Conservation (phyloP, 306 rosid species). For the Abrus precatorius region DNA sequence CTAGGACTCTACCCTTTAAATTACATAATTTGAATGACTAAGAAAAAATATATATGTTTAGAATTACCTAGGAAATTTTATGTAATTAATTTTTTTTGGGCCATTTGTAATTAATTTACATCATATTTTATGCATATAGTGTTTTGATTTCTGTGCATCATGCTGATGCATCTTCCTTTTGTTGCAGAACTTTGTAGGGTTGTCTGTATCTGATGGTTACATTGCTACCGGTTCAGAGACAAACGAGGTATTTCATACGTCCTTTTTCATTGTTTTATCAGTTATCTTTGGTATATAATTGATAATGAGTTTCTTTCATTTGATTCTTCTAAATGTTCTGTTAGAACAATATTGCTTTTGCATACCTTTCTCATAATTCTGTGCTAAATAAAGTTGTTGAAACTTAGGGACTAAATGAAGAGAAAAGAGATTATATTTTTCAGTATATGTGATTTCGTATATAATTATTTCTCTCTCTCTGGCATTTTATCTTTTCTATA, state of each 20-base stretch:
- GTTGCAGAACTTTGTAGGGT: conserved; percentile 90
- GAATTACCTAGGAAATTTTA: no score
- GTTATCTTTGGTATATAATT: not conserved
- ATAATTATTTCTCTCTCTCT: no score
- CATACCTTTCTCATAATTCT: not conserved
- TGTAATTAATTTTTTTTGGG: not conserved
- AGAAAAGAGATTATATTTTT: not conserved
- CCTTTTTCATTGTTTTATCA: conserved; percentile 2
- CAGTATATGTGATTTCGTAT: no score
- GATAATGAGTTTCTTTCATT: not conserved
- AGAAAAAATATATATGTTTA: no score
- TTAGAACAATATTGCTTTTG: conserved; percentile 2
- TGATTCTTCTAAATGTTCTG: not conserved
- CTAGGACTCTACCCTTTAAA: no score
- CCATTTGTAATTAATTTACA: not conserved
- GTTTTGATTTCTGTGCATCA: not conserved
- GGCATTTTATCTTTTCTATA: no score
- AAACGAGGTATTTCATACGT: conserved; percentile 67
- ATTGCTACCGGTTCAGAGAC: conserved; percentile 97
- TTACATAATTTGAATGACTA: no score
- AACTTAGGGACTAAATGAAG: not conserved
- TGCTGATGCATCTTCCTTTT: conserved; percentile 48
- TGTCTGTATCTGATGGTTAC: conserved; percentile 85
- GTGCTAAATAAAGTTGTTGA: not conserved
- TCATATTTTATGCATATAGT: not conserved